Conservation (phyloP, 2,329 filamentous ascomycete genomes). For the Fusarium nurragi region DNA sequence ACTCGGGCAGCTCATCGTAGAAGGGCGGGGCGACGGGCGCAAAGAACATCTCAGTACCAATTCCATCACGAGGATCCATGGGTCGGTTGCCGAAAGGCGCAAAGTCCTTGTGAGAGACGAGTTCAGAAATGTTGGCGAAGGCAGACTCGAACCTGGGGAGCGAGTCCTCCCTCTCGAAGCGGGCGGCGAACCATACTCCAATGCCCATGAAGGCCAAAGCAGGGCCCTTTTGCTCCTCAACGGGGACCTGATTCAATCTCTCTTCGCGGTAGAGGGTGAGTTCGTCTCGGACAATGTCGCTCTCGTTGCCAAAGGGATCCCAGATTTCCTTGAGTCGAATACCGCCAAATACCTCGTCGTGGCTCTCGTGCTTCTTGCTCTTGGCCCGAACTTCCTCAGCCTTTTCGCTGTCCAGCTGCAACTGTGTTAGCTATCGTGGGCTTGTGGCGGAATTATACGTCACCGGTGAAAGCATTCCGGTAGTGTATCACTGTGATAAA, state of each 20-base stretch:
- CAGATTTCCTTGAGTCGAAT: conserved; percentile 58
- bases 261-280: conserved; percentile 37
- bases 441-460: neutral
- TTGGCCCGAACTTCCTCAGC: conserved; percentile 18
- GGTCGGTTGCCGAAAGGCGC: conserved; percentile 30
- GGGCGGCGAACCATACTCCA: conserved; percentile 43
- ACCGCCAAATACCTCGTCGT: conserved; percentile 32
- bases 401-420: conserved; percentile 35
- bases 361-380: conserved; percentile 33
- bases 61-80: conserved; percentile 42
- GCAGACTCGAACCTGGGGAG: conserved; percentile 24
- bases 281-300: conserved; percentile 26
- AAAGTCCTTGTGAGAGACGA: conserved; percentile 28
- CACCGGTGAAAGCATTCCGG: neutral
- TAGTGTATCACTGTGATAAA: neutral
- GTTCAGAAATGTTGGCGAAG: conserved; percentile 33
- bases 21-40: conserved; percentile 42
- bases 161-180: conserved; percentile 30
- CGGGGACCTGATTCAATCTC: conserved; percentile 12
- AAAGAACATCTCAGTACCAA: conserved; percentile 45
- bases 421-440: conserved; percentile 3
- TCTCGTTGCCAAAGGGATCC: conserved; percentile 61
- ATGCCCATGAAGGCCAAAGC: conserved; percentile 38
- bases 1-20: conserved; percentile 28
- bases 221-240: conserved; percentile 36